Base-by-base conservation (phyloP, 2,329 filamentous ascomycete species). In the Westerdykella ornata region DNA sequence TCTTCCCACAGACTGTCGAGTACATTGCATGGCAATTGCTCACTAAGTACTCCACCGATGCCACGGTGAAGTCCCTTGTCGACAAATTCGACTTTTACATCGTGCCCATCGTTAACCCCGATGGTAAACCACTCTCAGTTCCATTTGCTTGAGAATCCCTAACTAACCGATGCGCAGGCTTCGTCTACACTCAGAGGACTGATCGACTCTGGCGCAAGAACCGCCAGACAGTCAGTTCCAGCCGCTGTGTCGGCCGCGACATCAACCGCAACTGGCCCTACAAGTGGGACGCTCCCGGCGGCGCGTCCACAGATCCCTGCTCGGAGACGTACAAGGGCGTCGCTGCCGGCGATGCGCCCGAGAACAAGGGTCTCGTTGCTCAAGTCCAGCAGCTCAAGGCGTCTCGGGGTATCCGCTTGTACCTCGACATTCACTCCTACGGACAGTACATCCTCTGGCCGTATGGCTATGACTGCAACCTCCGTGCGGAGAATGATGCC, bases 381-480 rank as follows among this genome's bases (percentile, higher is more conserved):
- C 72, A 73, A 35, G 51, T 63, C 16, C 52, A 59, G 34, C 31
- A 46, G 14, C 58, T 80, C 17, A 63, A 65, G 5, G 57, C 57
- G 4, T 54, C 57, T 1, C 66, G 72, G 35, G 75, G 76, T 2
- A 68, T 83, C 36, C 72, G 76, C 46, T 68, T 81, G 1, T 84
- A 75, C 56, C 74, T 84, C 29, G 81, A 84, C 62, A 76, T 75
- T 55, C 81, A 84, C 63, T 73, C 75, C 1, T 83, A 80, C 58
- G 49, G 48, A 20, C 52, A 56, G 37, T 54, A 56, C 40, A 55
- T 59, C 11, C 51, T 59, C 6, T 56, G 53, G 53, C 52, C 60
- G 17, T 82, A 81, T 48, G 78, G 78, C 33, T 82, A 80, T 60
- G 71, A 72, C 29, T 81, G 78, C 65, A 67, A 57, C 28, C 62